Percentiles rank a stretch among this genome's conserved stretches.
These are phyloP conservation scores for Leishmania aethiopica DNA, from an alignment of 208 protist species.

Conservation along the genomic window DNA sequence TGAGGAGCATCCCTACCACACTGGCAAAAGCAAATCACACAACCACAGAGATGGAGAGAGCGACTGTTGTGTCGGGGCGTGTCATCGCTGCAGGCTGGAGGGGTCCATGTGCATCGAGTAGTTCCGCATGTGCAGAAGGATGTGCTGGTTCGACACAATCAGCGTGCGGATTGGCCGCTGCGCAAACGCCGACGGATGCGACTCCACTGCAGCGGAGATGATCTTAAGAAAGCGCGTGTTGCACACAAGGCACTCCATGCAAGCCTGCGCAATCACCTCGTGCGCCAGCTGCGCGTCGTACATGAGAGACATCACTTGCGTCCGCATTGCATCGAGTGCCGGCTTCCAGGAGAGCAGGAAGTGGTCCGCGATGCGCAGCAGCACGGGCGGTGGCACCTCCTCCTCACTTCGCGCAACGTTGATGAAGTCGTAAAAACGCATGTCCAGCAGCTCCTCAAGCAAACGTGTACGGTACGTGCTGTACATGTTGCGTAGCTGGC, in stretches of 20 bases:
- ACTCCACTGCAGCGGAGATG: constrained; percentile 40
- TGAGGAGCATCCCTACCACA: background rate
- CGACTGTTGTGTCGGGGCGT: no score
- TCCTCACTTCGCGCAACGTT: constrained; percentile 40
- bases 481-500: constrained; percentile 45
- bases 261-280: constrained; percentile 76
- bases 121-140: constrained; percentile 83
- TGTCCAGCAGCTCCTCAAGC: constrained; percentile 43
- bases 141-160: constrained; percentile 74
- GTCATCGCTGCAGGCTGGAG: constrained; percentile 8
- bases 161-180: constrained; percentile 46
- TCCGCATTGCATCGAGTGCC: constrained; percentile 46
- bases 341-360: constrained; percentile 66
- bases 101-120: constrained; percentile 48
- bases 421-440: constrained; percentile 48
- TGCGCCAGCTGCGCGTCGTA: constrained; percentile 39
- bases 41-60: background rate
- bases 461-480: constrained; percentile 37
- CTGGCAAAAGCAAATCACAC: background rate
- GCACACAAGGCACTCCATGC: constrained; percentile 80
- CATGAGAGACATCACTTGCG: constrained; percentile 42
- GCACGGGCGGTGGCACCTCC: constrained; percentile 23
- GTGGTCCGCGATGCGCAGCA: constrained; percentile 55
- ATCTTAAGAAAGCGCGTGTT: constrained; percentile 75
- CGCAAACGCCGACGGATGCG: constrained; percentile 25